These are phyloP conservation scores for Candida anutae DNA, from an alignment of 1,139 yeast species.

Conservation along the genomic window DNA sequence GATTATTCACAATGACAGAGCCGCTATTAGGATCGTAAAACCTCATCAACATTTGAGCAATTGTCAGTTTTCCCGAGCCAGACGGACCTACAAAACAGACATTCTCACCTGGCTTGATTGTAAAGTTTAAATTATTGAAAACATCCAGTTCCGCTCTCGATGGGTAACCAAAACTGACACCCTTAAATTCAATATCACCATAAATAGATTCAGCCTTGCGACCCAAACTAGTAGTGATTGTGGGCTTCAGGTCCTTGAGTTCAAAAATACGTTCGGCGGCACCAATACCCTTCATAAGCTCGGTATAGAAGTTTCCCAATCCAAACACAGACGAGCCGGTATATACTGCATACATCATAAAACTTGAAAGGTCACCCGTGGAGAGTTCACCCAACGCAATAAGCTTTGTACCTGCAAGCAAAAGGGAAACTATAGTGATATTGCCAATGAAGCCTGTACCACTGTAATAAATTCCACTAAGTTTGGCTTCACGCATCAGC, in stretches of 20 bases:
- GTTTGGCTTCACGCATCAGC: slow-evolving; percentile 73
- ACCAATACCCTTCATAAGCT: slow-evolving; percentile 93
- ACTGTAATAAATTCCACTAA: slow-evolving; percentile 71
- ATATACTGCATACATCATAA: slow-evolving; percentile 88
- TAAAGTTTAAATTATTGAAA: slow-evolving; percentile 57
- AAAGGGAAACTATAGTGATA: slow-evolving; percentile 63
- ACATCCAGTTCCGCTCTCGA: slow-evolving; percentile 72
- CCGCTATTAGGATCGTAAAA: slow-evolving; percentile 78
- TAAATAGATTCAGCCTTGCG: slow-evolving; percentile 22
- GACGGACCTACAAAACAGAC: slow-evolving; percentile 95
- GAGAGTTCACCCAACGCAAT: slow-evolving; percentile 67
- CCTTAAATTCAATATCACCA: slow-evolving; percentile 49
- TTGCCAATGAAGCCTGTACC: slow-evolving; percentile 79
- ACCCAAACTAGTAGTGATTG: slow-evolving; percentile 60
- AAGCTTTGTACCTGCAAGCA: slow-evolving; percentile 74
- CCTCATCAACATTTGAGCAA: slow-evolving; percentile 68
- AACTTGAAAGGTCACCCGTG: slow-evolving; percentile 85
- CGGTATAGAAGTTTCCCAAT: slow-evolving; percentile 82
- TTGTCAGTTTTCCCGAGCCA: slow-evolving; percentile 92
- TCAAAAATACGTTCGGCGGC: slow-evolving; percentile 93
- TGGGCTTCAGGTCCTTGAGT: slow-evolving; percentile 67
- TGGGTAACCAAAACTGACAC: slow-evolving; percentile 75
- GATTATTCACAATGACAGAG: slow-evolving; percentile 56
- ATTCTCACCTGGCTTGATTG: slow-evolving; percentile 74
- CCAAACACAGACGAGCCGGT: slow-evolving; percentile 90